phyloP scores from a whole-genome alignment of 345 rosid species.

The Barbarea vulgaris region DNA sequence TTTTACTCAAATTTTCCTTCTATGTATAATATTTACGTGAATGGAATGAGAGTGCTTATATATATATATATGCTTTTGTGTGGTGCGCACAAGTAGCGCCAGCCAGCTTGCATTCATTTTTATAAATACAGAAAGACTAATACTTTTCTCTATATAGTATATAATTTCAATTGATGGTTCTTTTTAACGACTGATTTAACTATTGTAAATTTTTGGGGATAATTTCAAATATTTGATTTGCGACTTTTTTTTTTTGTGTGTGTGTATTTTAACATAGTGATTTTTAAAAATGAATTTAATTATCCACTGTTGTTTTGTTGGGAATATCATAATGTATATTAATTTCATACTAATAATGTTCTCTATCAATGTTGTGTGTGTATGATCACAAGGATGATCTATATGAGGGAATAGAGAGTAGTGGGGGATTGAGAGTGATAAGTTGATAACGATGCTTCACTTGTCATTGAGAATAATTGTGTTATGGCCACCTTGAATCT shows the following conservation, averaged over 20 bases:
- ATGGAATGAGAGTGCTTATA: background rate
- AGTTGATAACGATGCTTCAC: constrained; percentile 39
- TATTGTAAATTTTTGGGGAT: background rate
- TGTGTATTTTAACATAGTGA: background rate
- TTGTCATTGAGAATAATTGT: constrained; percentile 37
- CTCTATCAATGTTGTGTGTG: background rate
- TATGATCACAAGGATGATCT: constrained; percentile 7
- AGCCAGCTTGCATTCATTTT: constrained; percentile 40
- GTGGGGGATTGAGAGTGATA: constrained; percentile 23
- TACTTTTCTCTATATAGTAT: background rate
- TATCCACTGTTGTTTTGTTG: background rate
- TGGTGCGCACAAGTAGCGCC: constrained; percentile 22
- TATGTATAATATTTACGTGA: background rate
- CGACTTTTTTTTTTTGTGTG: too few relatives aligned
- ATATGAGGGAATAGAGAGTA: constrained; percentile 34
- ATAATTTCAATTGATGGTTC: constrained; percentile 8
- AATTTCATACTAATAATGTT: background rate
- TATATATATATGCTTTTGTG: constrained; percentile 13
- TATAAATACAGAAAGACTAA: background rate
- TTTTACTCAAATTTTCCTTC: background rate
- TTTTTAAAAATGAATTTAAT: background rate
- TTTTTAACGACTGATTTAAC: background rate
- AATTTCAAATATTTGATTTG: background rate
- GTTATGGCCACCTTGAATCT: constrained; percentile 37
- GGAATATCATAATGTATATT: background rate